These are phyloP conservation scores for Scopulariopsis brevicaulis DNA, from an alignment of 2,329 filamentous ascomycete genomes.

Conservation along the genomic window DNA sequence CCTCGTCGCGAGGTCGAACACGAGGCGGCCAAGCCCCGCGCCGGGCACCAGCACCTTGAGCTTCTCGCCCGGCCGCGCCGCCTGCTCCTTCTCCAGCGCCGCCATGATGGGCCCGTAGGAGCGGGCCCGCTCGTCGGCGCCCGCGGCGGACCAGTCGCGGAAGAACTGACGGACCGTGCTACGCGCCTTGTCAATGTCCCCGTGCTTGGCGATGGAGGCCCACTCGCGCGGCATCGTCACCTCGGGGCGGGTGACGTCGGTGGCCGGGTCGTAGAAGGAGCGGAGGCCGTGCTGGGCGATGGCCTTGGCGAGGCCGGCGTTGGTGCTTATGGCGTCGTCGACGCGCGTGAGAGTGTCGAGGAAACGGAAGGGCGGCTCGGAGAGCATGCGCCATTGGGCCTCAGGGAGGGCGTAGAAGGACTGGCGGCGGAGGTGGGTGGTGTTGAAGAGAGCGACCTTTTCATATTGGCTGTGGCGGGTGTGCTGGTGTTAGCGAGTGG, in stretches of 20 bases:
- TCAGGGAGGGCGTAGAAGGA: slow-evolving; percentile 87
- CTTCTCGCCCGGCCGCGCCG: slow-evolving; percentile 14
- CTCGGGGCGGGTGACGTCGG: slow-evolving; percentile 20
- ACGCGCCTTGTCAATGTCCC: slow-evolving; percentile 80
- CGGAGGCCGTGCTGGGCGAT: slow-evolving; percentile 62
- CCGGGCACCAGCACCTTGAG: slow-evolving; percentile 75
- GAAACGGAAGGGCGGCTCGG: slow-evolving; percentile 70
- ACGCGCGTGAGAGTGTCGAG: slow-evolving; percentile 67
- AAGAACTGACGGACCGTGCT: slow-evolving; percentile 91
- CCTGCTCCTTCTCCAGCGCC: slow-evolving; percentile 33
- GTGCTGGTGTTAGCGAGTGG: background rate
- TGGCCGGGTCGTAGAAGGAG: slow-evolving; percentile 47
- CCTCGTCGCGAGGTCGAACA: slow-evolving; percentile 69
- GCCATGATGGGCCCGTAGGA: slow-evolving; percentile 66
- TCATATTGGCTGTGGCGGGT: slow-evolving; percentile 60
- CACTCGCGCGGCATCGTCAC: slow-evolving; percentile 49
- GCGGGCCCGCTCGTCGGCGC: slow-evolving; percentile 58
- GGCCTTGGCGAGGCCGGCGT: slow-evolving; percentile 69
- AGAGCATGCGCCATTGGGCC: slow-evolving; percentile 72
- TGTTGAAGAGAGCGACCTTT: slow-evolving; percentile 75
- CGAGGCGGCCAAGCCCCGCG: slow-evolving; percentile 75
- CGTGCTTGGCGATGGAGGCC: slow-evolving; percentile 57
- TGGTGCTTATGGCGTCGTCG: slow-evolving; percentile 80
- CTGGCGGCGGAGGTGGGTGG: slow-evolving; percentile 80
- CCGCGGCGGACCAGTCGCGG: slow-evolving; percentile 83